phyloP scores from a whole-genome alignment of 164 flowering plant genomes.

The Chimonanthus praecox region DNA sequence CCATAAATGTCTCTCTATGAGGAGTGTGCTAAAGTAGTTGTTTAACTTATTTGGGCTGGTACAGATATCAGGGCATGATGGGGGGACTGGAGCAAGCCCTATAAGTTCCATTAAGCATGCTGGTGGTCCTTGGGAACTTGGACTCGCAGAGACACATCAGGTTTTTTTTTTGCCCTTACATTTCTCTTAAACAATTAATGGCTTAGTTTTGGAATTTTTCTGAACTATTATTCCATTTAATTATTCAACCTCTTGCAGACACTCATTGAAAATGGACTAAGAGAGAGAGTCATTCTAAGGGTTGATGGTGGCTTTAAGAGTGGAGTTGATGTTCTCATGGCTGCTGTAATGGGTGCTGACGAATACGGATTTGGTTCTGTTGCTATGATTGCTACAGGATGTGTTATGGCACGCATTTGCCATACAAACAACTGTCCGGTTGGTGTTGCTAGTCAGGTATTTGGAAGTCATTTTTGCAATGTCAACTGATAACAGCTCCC shows the following conservation, averaged over 20 bases:
- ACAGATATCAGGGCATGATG: slow-evolving; percentile 99
- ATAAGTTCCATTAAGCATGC: slow-evolving; percentile 98
- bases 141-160: slow-evolving; percentile 96
- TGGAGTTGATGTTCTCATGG: slow-evolving; percentile 95
- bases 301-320: slow-evolving; percentile 99
- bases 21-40: not conserved
- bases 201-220: not conserved
- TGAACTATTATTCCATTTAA: not conserved
- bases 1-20: no score
- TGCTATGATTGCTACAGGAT: slow-evolving; percentile 99
- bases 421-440: slow-evolving; percentile 99
- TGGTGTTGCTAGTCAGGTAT: slow-evolving; percentile 99
- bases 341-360: slow-evolving; percentile 98
- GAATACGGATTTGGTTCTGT: slow-evolving; percentile 98
- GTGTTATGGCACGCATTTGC: slow-evolving; percentile 99
- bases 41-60: slow-evolving; percentile 10
- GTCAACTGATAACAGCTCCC: not conserved
- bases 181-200: not conserved
- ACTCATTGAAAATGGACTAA: slow-evolving; percentile 85
- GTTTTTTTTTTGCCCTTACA: slow-evolving; percentile 27
- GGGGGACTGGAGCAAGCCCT: slow-evolving; percentile 99
- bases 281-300: slow-evolving; percentile 91
- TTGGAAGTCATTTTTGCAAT: not conserved
- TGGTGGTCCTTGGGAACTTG: slow-evolving; percentile 99
- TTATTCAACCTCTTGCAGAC: slow-evolving; percentile 45